phyloP scores from a whole-genome alignment of 345 rosid species.

The Salix dunnii region DNA sequence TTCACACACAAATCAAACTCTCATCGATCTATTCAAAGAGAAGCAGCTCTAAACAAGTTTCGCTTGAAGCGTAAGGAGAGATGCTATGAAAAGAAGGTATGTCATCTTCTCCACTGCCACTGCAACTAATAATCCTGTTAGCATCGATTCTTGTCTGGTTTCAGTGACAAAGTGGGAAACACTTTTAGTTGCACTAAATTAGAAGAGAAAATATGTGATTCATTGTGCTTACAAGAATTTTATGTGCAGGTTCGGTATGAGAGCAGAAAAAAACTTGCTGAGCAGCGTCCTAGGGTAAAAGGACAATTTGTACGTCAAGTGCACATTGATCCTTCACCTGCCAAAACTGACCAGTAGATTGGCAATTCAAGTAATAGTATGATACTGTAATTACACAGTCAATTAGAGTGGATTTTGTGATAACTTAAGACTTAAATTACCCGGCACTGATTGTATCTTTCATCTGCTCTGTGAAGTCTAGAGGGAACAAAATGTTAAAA shows the following conservation, averaged over 20 bases:
- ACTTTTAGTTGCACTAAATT: neutral
- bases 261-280: conserved; percentile 72
- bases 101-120: neutral
- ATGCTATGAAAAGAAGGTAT: conserved; percentile 91
- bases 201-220: neutral
- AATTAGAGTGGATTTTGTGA: neutral
- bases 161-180: neutral
- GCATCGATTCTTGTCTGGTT: neutral
- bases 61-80: conserved; percentile 93
- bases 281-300: conserved; percentile 68
- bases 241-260: conserved; percentile 65
- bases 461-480: neutral
- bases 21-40: conserved; percentile 58
- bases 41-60: conserved; percentile 84
- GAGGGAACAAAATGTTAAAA: neutral
- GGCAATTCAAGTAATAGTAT: conserved; percentile 12
- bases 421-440: neutral
- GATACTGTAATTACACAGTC: neutral
- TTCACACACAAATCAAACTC: conserved; percentile 33
- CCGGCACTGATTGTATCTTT: neutral
- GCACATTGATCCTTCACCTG: conserved; percentile 17
- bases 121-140: neutral
- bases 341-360: conserved; percentile 26
- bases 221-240: neutral
- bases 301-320: conserved; percentile 73